Conservation (phyloP, 768 basidiomycete genomes). For the Leccinum sublutescens region DNA sequence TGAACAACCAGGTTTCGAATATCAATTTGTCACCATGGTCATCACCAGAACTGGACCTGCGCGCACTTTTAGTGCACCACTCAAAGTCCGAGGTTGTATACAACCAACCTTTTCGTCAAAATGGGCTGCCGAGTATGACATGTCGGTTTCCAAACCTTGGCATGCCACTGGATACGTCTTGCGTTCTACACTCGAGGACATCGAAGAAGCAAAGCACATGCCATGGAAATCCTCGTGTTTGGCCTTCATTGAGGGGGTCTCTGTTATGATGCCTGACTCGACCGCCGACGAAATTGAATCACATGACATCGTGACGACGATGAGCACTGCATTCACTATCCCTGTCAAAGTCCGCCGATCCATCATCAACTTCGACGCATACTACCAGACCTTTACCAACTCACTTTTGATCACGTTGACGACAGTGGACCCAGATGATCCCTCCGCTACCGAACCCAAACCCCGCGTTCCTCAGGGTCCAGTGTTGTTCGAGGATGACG, state of each 20-base stretch:
- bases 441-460: neutral
- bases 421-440: neutral
- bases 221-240: neutral
- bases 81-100: neutral
- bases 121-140: neutral
- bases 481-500: neutral
- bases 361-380: neutral
- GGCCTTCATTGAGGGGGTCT: neutral
- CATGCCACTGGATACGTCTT: neutral
- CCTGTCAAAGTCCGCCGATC: neutral
- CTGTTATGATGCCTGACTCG: neutral
- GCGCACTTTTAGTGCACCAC: neutral
- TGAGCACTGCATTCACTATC: neutral
- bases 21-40: neutral
- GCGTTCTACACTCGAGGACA: neutral
- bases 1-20: neutral
- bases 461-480: neutral
- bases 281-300: neutral
- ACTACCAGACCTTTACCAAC: conserved; percentile 2
- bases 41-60: neutral
- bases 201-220: neutral
- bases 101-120: neutral
- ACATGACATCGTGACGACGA: neutral
- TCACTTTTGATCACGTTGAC: neutral
- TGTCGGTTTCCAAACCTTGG: neutral